Conservation (phyloP, 2,329 filamentous ascomycete species). For the Rosellinia necatrix region DNA sequence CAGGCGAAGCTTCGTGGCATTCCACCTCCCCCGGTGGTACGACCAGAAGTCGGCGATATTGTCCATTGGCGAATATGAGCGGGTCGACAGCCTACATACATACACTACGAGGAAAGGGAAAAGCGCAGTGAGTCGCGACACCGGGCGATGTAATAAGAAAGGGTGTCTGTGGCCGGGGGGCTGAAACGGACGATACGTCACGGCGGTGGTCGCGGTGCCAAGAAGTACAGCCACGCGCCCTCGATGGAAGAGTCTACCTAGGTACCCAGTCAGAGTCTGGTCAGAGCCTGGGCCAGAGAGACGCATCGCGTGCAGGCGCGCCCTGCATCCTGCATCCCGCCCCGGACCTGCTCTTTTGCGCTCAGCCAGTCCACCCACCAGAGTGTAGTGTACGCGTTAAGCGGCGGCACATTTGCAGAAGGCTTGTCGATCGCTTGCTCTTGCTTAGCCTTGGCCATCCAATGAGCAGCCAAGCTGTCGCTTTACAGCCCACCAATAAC, state of each 20-base stretch:
- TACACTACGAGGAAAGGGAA: not conserved
- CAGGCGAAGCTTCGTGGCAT: conserved; percentile 13
- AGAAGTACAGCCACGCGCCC: not conserved
- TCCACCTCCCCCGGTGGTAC: conserved; percentile 18
- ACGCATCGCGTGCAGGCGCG: no score
- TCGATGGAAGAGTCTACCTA: not conserved
- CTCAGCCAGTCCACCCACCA: no score
- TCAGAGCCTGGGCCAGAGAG: no score
- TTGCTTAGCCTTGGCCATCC: no score
- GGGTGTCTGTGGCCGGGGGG: not conserved
- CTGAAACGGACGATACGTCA: not conserved
- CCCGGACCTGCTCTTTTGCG: no score
- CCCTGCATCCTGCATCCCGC: no score
- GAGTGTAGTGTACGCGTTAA: no score
- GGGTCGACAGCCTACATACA: not conserved
- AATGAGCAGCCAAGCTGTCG: no score
- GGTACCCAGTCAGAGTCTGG: not conserved
- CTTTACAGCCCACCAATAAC: no score
- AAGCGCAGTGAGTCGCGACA: conserved; percentile 2
- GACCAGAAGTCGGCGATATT: conserved; percentile 8
- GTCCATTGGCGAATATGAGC: conserved; percentile 11
- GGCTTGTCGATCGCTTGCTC: no score
- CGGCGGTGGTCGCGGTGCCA: conserved; percentile 5
- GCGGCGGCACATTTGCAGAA: no score
- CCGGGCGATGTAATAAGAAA: not conserved